A percentile compares a stretch with the other conserved stretches of the same genome.
These are phyloP conservation scores for Alternaria consortialis DNA, from an alignment of 2,329 filamentous ascomycete genomes.

Conservation along the genomic window DNA sequence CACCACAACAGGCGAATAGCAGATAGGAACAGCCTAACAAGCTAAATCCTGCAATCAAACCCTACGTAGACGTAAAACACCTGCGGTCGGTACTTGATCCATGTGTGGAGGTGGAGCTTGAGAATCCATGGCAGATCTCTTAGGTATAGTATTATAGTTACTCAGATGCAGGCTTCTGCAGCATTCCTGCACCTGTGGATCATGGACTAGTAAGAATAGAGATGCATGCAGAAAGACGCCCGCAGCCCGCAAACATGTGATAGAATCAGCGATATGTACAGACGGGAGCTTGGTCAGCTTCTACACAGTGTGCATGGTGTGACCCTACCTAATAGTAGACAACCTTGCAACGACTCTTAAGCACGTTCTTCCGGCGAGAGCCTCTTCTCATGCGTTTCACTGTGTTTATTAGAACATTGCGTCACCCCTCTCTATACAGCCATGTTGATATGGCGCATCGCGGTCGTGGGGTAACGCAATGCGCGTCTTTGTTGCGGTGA, in stretches of 20 bases:
- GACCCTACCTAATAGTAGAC: neutral
- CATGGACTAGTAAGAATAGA: neutral
- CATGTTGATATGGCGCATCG: neutral
- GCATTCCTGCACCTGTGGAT: neutral
- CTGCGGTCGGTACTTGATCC: neutral
- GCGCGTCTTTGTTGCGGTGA: slow-evolving; percentile 14
- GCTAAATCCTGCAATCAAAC: neutral
- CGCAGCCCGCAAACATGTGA: neutral
- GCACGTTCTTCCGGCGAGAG: neutral
- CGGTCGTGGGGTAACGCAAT: slow-evolving; percentile 14
- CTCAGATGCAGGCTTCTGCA: neutral
- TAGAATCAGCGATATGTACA: neutral
- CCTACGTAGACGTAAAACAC: neutral
- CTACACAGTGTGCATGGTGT: neutral
- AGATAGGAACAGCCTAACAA: neutral
- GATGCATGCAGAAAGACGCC: neutral
- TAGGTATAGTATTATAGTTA: neutral
- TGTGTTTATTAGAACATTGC: neutral
- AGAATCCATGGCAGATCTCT: neutral
- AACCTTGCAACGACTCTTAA: neutral
- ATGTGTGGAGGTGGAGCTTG: neutral
- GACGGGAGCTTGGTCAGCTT: neutral
- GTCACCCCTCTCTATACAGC: neutral
- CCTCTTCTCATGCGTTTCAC: neutral
- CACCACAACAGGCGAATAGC: neutral